Conservation (phyloP, 2,329 filamentous ascomycete genomes). For the Colletotrichum sp. region DNA sequence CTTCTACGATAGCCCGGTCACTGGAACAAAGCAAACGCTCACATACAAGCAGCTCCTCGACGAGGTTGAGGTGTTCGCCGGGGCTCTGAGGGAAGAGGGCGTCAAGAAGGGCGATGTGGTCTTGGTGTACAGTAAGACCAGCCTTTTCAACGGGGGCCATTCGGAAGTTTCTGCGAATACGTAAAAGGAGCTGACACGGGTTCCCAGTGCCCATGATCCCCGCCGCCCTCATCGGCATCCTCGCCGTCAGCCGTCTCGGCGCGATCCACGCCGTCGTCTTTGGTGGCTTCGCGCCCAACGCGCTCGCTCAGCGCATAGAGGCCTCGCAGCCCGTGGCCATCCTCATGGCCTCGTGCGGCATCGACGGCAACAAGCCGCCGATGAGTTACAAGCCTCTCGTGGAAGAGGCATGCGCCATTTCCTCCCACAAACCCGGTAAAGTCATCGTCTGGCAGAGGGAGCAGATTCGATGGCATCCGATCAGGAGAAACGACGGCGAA, state of each 20-base stretch:
- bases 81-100: conserved; percentile 80
- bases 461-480: conserved; percentile 72
- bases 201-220: conserved; percentile 90
- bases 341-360: conserved; percentile 89
- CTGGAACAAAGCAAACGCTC: conserved; percentile 70
- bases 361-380: conserved; percentile 83
- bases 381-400: conserved; percentile 80
- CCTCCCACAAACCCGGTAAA: conserved; percentile 72
- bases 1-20: conserved; percentile 87
- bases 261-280: conserved; percentile 93
- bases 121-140: conserved; percentile 78
- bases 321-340: conserved; percentile 76
- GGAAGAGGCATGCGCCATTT: conserved; percentile 70
- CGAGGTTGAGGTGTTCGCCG: conserved; percentile 83
- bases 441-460: conserved; percentile 86
- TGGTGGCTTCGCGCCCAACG: conserved; percentile 83
- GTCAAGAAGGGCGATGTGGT: conserved; percentile 86
- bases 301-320: conserved; percentile 88
- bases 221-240: conserved; percentile 81
- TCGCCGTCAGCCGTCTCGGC: conserved; percentile 80
- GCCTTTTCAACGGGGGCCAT: background rate
- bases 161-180: background rate
- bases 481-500: conserved; percentile 71
- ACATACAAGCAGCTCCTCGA: conserved; percentile 78
- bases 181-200: background rate